Evolutionary conservation across 164 flowering plant species (phyloP), one percentile per base, ranked within the genome.

Genomic region (Paratinospora sagittata): DNA sequence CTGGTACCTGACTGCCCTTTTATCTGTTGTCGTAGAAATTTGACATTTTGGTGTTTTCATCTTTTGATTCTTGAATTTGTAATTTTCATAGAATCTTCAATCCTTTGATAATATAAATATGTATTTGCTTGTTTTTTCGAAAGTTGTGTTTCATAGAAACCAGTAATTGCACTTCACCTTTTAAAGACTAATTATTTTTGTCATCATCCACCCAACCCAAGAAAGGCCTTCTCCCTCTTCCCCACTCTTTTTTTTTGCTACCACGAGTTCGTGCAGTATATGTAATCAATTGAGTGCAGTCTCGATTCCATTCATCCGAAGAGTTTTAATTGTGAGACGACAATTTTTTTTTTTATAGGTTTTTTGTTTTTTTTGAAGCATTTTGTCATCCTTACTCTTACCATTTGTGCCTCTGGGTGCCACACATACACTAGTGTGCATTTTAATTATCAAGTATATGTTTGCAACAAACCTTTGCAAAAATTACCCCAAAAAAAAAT

Each of bases 1-100:
- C 67, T 69, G 70, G 62, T 60, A 43, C 74, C 67, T 30, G 36
- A 49, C 66, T 55, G 16, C 65, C 67, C 60, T 13, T 66, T 66
- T 69, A 8, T 24, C 27, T 34, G 21, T 17, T 47, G 63, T 41
- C 36, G 30, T 68, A 49, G 63, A 23, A 55, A 57, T 63, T 27
- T 66, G 27, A 65, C 21, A 27, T n/a, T 30, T 64, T 73, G n/a
- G 41, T 34, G 34, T 11, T 27, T 27, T 17, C 17, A 12, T 36
- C 36, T 13, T 27, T 19, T 65, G 41, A 19, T 30, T 64, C 9
- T 6, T 17, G 41, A 6, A 19, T 27, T 65, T 65, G 3, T 65
- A 55, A 19, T 55, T 24, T 65, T 65, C 16, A 7, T 34, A 34
- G 10, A 33, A 13, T 65, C 8, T 65, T 34, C 43, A 19, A 34